Base-by-base conservation (phyloP, 129 eudicot species). In the Silybum marianum region DNA sequence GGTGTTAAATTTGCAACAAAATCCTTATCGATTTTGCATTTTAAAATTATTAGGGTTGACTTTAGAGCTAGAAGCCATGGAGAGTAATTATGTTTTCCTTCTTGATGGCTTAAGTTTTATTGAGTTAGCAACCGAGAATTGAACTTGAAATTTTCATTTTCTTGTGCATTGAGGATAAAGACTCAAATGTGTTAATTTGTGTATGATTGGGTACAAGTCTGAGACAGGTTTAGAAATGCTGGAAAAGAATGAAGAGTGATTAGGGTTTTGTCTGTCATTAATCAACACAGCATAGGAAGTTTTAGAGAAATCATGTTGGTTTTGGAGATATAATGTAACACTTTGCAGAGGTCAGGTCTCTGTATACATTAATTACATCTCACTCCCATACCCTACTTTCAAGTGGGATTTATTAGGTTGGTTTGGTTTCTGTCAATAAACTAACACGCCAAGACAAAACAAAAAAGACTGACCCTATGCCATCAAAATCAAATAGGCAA, bases 191-290 rank as follows among this genome's bases (percentile, higher is more conserved):
- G 72, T 77, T 77, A 9, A 14, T 23, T 30, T 76, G 71, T 32
- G 13, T 62, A 32, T 32, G 48, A 70, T 70, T 25, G 6, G 74
- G 46, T 18, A 26, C 18, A 32, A 16, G 24, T 34, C 44, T 18
- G 74, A 30, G 21, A 7, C 38, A 28, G 74, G 46, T 70, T 30
- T 30, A 70, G 63, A 51, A 51, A 58, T 18, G 23, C 23, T 18
- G 23, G 23, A 58, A 58, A 58, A 58, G 23, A 58, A 18, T 21
- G 44, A 58, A 16, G 4, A 10, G 23, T 25, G n/a, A 11, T 68
- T 42, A 21, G 82, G 81, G 73, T 23, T 78, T 67, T 54, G 63
- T 38, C 19, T 38, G 4, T 73, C 24, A 58, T 36, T 40, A 71
- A 71, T 71, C 51, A 71, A 34, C 25, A 30, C 51, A 32, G 14